Evolutionary conservation across 2,329 filamentous ascomycete genomes (phyloP).

Genomic region (Hymenotorrendiella dingleyae): DNA sequence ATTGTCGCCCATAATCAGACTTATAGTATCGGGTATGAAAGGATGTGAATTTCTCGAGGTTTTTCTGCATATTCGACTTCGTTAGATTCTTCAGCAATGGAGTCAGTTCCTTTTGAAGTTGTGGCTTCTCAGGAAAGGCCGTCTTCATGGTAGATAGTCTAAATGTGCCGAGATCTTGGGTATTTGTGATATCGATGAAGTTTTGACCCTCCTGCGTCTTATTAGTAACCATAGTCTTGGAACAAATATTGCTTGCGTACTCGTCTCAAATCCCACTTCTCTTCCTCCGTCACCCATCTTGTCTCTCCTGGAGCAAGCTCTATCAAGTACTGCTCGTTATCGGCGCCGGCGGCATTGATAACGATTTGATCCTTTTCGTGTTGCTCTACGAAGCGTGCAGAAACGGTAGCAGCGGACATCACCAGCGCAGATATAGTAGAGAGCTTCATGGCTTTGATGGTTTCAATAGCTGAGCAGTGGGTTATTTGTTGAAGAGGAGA

Average conservation of each 20-base stretch:
- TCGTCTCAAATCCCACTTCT: constrained; percentile 87
- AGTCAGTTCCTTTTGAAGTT: constrained; percentile 59
- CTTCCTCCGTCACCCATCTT: constrained; percentile 83
- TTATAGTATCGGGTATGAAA: constrained; percentile 83
- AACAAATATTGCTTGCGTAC: no score
- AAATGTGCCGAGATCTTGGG: constrained; percentile 54
- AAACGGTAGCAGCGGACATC: constrained; percentile 45
- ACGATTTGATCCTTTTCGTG: constrained; percentile 46
- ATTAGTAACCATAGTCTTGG: no score
- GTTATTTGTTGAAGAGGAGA: not conserved
- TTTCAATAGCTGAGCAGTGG: not conserved
- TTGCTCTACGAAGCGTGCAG: constrained; percentile 51
- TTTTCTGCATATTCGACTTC: constrained; percentile 68
- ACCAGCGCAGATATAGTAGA: constrained; percentile 43
- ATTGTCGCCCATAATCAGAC: constrained; percentile 72
- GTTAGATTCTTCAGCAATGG: constrained; percentile 63
- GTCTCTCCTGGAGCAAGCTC: constrained; percentile 81
- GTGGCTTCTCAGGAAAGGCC: constrained; percentile 60
- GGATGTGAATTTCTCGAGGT: constrained; percentile 71
- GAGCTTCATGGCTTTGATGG: constrained; percentile 52
- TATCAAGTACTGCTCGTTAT: constrained; percentile 61
- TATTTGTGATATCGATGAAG: constrained; percentile 93
- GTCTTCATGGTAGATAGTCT: constrained; percentile 38
- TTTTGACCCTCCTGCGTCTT: constrained; percentile 68
- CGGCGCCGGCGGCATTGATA: constrained; percentile 33